Conservation (phyloP, 192 early-diverging fungal genomes). For the Endogone sp. region DNA sequence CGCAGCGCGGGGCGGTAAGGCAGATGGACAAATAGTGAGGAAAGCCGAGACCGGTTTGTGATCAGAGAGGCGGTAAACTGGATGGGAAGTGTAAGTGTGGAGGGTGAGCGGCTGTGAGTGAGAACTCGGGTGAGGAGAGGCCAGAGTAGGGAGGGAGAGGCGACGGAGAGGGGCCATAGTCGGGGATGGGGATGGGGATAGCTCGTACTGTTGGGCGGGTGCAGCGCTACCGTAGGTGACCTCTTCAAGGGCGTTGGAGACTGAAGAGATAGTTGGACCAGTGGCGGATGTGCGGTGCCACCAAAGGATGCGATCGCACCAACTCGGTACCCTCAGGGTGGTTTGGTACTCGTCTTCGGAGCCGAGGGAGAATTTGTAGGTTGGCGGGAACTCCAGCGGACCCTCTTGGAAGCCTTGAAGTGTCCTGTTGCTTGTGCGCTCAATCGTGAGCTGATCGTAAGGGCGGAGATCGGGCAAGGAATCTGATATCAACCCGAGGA, state of each 20-base stretch:
- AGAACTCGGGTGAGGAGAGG: background rate
- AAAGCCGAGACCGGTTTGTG: slow-evolving; percentile 2
- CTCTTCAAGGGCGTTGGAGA: background rate
- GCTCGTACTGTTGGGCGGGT: background rate
- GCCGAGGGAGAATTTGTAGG: slow-evolving; percentile 32
- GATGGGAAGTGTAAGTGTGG: background rate
- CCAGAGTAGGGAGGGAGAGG: background rate
- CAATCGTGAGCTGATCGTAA: slow-evolving; percentile 31
- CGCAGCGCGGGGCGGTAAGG: background rate
- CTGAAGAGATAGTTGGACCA: background rate
- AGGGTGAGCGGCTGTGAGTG: slow-evolving; percentile 1
- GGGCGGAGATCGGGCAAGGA: slow-evolving; percentile 21
- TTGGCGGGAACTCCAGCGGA: slow-evolving; percentile 29
- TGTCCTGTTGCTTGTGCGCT: slow-evolving; percentile 28
- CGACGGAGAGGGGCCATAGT: background rate
- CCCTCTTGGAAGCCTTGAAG: slow-evolving; percentile 27
- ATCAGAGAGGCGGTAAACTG: background rate
- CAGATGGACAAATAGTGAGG: background rate
- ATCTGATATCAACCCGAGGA: slow-evolving; percentile 19
- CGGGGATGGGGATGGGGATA: background rate
- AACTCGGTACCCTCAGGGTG: slow-evolving; percentile 25
- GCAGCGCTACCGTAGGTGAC: background rate
- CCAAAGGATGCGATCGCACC: slow-evolving; percentile 32
- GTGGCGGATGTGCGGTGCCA: background rate
- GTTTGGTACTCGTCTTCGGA: slow-evolving; percentile 16